Base-by-base conservation (phyloP, 139 green algal species). In the Chlamydomonas applanata region DNA sequence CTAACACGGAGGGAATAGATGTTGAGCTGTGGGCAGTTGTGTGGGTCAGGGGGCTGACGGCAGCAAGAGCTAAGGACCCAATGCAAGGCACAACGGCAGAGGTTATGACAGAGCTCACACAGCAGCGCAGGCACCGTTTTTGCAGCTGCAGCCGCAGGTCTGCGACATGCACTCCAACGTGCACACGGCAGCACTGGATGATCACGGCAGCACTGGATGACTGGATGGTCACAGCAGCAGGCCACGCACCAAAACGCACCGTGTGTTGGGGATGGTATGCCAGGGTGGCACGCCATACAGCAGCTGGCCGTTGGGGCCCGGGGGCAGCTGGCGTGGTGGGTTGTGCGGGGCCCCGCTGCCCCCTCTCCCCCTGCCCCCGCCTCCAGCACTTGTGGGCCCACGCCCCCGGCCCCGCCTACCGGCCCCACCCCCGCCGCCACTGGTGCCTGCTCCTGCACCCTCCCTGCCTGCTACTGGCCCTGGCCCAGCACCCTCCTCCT, bases 201-300 rank as follows among this genome's bases (percentile, higher is more conserved):
- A 3, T 16, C 17, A 73, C n/a, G 2, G 3, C 4, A 33, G 54
- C 27, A 11, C 2, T 1, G 0, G n/a, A 32, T n/a, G 30, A 29
- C 25, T 40, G 16, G 3, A 2, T 11, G 3, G 17, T 69, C 5
- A 69, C 59, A 32, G 33, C 30, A 25, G 7, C 27, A 16, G 1
- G 49, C 45, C n/a, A 14, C 61, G 25, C 5, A 34, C 13, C n/a
- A 32, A 25, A 13, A 44, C 40, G 29, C 44, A 86, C 81, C 59
- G 27, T 17, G 84, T 92, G 69, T 84, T 84, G 0, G 88, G 86
- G n/a, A 93, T 77, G 30, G 76, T 77, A 75, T 93, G 89, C 78
- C 78, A 89, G 25, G 79, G 74, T 0, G 79, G 85, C 61, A 88
- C 62, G 75, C 76, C 71, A 16, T 64, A 70, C 19, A 59, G 68